Evolutionary conservation across 139 green algal genomes (phyloP).

Genomic region (Yamagishiella unicocca): DNA sequence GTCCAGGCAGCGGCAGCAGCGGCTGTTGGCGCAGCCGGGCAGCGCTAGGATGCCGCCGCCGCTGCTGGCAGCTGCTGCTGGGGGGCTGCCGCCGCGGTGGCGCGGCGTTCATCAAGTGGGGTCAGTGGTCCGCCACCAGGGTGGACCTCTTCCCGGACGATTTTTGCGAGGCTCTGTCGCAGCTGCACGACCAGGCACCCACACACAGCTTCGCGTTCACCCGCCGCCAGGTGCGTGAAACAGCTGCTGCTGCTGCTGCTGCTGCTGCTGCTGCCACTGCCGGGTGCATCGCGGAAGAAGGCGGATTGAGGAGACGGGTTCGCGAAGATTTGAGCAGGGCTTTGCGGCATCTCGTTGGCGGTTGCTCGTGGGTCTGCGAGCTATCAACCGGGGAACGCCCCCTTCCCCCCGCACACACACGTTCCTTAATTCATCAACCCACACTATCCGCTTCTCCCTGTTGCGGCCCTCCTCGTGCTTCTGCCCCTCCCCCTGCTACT

Average conservation of each 20-base stretch:
- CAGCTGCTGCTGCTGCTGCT: too few species aligned
- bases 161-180: conserved; percentile 84
- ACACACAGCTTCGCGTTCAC: conserved; percentile 73
- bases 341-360: too few species aligned
- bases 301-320: too few species aligned
- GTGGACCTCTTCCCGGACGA: conserved; percentile 95
- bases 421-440: too few species aligned
- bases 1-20: not conserved
- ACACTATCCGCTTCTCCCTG: too few species aligned
- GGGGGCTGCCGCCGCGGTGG: conserved; percentile 66
- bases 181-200: conserved; percentile 86
- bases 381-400: too few species aligned
- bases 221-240: conserved; percentile 12
- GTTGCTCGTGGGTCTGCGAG: too few species aligned
- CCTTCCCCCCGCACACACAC: too few species aligned
- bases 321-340: too few species aligned
- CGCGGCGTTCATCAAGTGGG: conserved; percentile 87
- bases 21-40: not conserved
- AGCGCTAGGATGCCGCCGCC: conserved; percentile 47
- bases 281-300: too few species aligned
- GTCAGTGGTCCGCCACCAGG: conserved; percentile 94
- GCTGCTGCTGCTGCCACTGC: too few species aligned
- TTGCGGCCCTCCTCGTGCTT: too few species aligned
- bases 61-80: conserved; percentile 74
- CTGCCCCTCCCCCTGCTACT: not conserved